A percentile compares a stretch with the other conserved stretches of the same genome.
Evolutionary conservation across 2,329 filamentous ascomycete species (phyloP).

Genomic region (Fusarium miscanthi): DNA sequence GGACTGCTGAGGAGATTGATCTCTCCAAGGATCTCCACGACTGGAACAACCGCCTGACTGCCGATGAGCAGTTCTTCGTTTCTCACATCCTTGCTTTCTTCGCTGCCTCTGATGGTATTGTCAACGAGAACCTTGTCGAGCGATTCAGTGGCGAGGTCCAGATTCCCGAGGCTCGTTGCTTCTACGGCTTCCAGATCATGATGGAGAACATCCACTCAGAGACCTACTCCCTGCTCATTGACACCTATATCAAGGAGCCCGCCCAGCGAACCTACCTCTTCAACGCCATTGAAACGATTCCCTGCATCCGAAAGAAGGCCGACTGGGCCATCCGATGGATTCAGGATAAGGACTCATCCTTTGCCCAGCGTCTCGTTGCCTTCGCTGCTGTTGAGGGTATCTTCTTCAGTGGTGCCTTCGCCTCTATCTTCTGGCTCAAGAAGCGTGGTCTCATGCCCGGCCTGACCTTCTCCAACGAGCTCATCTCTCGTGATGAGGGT

Average conservation of each 20-base stretch:
- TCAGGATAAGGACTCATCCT: conserved; percentile 90
- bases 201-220: conserved; percentile 99
- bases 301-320: conserved; percentile 97
- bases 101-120: conserved; percentile 97
- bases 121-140: conserved; percentile 99
- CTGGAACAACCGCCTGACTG: conserved; percentile 97
- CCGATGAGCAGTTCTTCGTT: conserved; percentile 98
- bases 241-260: conserved; percentile 99
- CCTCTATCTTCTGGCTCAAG: conserved; percentile 99
- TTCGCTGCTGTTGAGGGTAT: conserved; percentile 99
- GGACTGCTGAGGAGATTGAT: conserved; percentile 99
- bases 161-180: conserved; percentile 97
- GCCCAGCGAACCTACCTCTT: conserved; percentile 94
- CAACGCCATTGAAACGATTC: conserved; percentile 99
- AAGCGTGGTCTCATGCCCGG: conserved; percentile 99
- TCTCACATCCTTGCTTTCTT: conserved; percentile 99
- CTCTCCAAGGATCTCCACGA: conserved; percentile 98
- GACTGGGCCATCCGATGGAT: conserved; percentile 99
- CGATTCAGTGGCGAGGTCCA: conserved; percentile 98
- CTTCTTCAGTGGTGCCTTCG: conserved; percentile 99
- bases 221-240: conserved; percentile 98
- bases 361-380: conserved; percentile 93
- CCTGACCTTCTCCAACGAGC: conserved; percentile 98
- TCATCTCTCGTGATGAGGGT: conserved; percentile 99
- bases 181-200: conserved; percentile 99